phyloP scores from a whole-genome alignment of 352 stramenopile species.

The Phytophthora citricola region DNA sequence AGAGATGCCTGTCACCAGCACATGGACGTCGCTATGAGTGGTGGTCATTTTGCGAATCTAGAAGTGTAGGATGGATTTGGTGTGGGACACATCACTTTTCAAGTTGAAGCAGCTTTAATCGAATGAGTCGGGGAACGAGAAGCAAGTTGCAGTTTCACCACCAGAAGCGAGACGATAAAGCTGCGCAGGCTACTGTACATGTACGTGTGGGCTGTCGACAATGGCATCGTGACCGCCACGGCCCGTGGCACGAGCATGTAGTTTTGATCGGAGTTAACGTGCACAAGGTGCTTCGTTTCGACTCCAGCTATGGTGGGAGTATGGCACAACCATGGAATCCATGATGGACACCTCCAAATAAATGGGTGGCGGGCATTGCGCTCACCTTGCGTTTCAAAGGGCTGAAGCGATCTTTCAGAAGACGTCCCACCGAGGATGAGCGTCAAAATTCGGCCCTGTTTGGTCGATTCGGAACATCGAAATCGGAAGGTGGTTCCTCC shows the following conservation, averaged over 20 bases:
- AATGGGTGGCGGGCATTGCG: background rate
- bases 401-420: conserved; percentile 19
- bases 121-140: background rate
- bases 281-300: background rate
- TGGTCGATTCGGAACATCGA: no score
- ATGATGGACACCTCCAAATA: background rate
- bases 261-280: background rate
- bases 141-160: background rate
- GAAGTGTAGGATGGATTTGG: background rate
- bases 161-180: background rate
- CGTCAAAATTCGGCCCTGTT: background rate
- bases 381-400: conserved; percentile 18
- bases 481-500: background rate
- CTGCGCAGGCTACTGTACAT: background rate
- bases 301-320: background rate
- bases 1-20: conserved; percentile 29
- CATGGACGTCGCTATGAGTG: conserved; percentile 10
- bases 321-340: background rate
- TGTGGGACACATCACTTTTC: conserved; percentile 5
- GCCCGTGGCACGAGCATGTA: background rate
- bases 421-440: conserved; percentile 6
- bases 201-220: no score
- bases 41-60: conserved; percentile 14
- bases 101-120: conserved; percentile 12
- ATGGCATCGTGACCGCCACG: no score